phyloP scores from a whole-genome alignment of 129 eudicot species.

The Scalesia atractyloides region DNA sequence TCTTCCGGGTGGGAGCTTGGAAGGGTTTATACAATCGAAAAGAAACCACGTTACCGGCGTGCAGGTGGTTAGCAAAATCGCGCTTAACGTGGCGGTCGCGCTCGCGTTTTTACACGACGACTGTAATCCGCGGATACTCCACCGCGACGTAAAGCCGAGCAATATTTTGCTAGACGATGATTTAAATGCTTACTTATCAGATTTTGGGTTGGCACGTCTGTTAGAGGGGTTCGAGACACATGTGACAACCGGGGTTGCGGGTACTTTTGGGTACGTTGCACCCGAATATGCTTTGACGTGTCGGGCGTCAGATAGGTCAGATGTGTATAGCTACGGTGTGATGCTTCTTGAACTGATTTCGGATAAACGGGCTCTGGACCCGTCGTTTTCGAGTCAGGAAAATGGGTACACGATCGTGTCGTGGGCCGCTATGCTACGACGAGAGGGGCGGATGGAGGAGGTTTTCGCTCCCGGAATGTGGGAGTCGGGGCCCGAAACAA shows the following conservation, averaged over 20 bases:
- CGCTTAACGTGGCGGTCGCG: background rate
- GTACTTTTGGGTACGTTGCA: constrained; percentile 2
- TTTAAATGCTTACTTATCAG: background rate
- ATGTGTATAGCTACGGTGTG: constrained; percentile 12
- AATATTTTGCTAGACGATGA: background rate
- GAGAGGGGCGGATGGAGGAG: constrained; percentile 11
- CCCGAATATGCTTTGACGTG: constrained; percentile 8
- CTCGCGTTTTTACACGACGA: background rate
- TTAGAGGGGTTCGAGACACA: background rate
- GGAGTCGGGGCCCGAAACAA: constrained; percentile 5
- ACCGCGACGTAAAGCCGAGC: background rate
- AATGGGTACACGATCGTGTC: constrained; percentile 6
- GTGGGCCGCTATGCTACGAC: background rate
- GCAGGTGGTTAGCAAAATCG: background rate
- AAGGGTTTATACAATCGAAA: constrained; percentile 1
- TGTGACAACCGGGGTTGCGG: constrained; percentile 9
- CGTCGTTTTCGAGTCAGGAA: background rate
- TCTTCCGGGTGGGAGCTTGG: background rate
- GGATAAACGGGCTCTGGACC: constrained; percentile 10
- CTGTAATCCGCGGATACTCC: background rate
- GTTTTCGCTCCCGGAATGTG: constrained; percentile 13
- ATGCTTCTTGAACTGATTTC: constrained; percentile 3
- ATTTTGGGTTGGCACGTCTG: constrained; percentile 6
- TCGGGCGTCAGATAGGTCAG: background rate
- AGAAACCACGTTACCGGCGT: background rate